Base-by-base conservation (phyloP, 2,329 filamentous ascomycete genomes). In the Xylariales sp. region DNA sequence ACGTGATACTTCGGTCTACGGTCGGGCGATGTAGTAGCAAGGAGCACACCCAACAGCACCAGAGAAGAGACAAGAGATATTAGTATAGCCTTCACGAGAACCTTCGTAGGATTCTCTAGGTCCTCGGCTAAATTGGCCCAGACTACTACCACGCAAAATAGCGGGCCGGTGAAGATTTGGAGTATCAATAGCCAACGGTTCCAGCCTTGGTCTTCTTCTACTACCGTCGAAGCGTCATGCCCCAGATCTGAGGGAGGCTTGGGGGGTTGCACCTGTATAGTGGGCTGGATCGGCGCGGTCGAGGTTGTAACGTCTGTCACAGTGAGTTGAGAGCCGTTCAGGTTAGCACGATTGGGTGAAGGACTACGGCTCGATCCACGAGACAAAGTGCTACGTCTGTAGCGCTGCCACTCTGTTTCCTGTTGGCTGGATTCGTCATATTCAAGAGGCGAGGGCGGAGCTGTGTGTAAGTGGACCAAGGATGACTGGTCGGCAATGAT, bases 131-230 rank as follows among this genome's bases (percentile, higher is more conserved):
- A 83, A 73, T 92, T 92, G 30, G 87, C 89, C 89, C 90, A 97
- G 23, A 93, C 78, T 36, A 97, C 89, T 18, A 93, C 78, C 1
- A 92, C 87, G 52, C 94, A 88, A 79, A 98, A 97, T 28, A 96
- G 80, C 0, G 96, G 96, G 0, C 94, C 93, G 0, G 91, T 93
- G 77, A 97, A 94, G 56, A 96, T 85, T 75, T 99, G 97, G 9
- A 96, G 80, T 12, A 90, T 88, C 12, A 97, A 87, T 3, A 99
- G 87, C 95, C 96, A 99, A 60, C 94, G 88, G 75, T 94, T 97
- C 94, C 96, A 98, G 36, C 89, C 85, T 62, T 86, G 84, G 2
- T 80, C 77, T 54, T 84, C 82, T 9, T 81, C 78, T 36, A 60
- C 56, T 16, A 72, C 7, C 5, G 67, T 79, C 72, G 61, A 75